Evolutionary conservation across 805 yeast species (phyloP), one percentile per base, ranked within the genome.

Genomic region (Metschnikowia henanensis): DNA sequence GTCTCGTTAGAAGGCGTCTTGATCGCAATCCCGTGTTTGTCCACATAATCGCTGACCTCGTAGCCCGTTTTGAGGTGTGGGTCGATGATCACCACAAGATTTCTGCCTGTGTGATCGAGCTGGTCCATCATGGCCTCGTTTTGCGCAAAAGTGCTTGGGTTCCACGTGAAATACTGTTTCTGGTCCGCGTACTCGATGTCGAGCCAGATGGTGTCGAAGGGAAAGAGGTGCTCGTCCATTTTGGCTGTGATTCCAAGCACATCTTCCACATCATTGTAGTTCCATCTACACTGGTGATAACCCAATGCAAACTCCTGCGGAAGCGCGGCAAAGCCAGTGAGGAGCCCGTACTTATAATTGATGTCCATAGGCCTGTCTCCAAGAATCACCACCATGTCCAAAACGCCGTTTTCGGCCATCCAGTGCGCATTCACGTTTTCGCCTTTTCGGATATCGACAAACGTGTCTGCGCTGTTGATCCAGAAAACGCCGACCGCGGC

Each of bases 221-320:
- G 97, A 45, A 94, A 81, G 34, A 72, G 77, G 55, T 79, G 60
- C 46, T 76, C 70, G 61, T 92, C 98, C 76, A 94, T 84, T 43
- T 79, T 74, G 2, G 72, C 60, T 51, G 77, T 76, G 12, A 94
- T 84, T 6, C 73, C 80, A n/a, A 89, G 64, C 1, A 94, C 92
- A 64, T 94, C 99, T 9, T 74, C 73, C 58, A 87, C 91, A 55
- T 86, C 91, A 59, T 88, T 87, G 66, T 94, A 94, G 62, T 94
- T 94, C 99, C 99, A 94, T 58, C 98, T 77, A 60, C 97, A 92
- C 65, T 94, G 99, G 60, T 94, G 98, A 60, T 94, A 88, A 0
- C 96, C 98, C 12, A 90, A 62, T 0, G 96, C 73, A 56, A 90
- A 86, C 33, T 83, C 50, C 50, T 81, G 85, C 1, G 99, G 99